Conservation (phyloP, 75 land plant genomes). For the Adiantum capillusveneris region DNA sequence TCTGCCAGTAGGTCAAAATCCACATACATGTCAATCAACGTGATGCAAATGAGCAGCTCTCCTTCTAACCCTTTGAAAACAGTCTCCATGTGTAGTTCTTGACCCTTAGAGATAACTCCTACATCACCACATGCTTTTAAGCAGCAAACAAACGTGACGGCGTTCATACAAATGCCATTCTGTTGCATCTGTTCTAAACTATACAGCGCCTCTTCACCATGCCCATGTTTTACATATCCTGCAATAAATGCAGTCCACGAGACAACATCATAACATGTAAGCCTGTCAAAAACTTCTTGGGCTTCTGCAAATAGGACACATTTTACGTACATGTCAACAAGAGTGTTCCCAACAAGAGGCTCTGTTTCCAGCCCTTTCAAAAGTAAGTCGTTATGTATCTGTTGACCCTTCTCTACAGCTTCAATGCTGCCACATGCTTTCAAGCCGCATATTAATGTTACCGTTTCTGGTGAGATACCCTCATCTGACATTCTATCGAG, state of each 20-base stretch:
- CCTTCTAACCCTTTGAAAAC: slow-evolving; percentile 22
- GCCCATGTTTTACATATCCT: slow-evolving; percentile 14
- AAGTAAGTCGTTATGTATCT: not conserved
- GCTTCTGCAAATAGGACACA: slow-evolving; percentile 4
- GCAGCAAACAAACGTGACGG: slow-evolving; percentile 4
- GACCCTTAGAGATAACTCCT: slow-evolving; percentile 38
- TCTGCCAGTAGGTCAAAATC: slow-evolving; percentile 57
- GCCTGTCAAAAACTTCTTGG: not conserved
- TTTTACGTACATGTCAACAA: slow-evolving; percentile 5
- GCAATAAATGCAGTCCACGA: slow-evolving; percentile 20
- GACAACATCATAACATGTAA: slow-evolving; percentile 1
- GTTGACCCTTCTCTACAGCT: not conserved
- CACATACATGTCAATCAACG: slow-evolving; percentile 58
- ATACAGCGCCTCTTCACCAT: slow-evolving; percentile 10
- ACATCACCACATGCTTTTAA: slow-evolving; percentile 40
- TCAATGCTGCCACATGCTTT: slow-evolving; percentile 5
- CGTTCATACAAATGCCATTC: not conserved
- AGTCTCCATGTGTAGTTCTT: slow-evolving; percentile 42
- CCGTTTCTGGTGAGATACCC: slow-evolving; percentile 1
- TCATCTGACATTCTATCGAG: not conserved
- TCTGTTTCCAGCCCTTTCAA: not conserved
- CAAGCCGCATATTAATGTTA: not conserved
- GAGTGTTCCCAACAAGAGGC: not conserved
- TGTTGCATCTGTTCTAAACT: slow-evolving; percentile 11
- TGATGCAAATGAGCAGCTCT: slow-evolving; percentile 47